Conservation (phyloP, 2,329 filamentous ascomycete species). For the Apiospora hydei region DNA sequence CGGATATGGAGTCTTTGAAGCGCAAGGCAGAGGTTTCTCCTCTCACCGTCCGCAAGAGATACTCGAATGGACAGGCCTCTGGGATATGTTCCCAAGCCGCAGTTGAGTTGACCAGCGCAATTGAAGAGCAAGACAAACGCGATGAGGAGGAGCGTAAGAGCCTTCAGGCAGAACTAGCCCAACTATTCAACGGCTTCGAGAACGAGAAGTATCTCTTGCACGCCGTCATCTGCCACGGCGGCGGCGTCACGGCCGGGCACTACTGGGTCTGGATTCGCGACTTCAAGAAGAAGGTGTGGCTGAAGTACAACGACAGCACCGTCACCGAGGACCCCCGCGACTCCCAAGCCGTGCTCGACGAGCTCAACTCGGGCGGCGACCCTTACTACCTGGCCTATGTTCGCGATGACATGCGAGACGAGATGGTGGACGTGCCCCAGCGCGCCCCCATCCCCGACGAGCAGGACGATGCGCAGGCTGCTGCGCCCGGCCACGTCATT, state of each 20-base stretch:
- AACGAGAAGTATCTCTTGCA: slow-evolving; percentile 82
- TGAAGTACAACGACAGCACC: slow-evolving; percentile 89
- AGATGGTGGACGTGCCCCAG: slow-evolving; percentile 56
- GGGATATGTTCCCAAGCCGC: neutral
- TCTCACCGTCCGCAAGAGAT: neutral
- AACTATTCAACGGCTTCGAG: slow-evolving; percentile 69
- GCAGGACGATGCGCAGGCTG: neutral
- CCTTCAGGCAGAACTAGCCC: slow-evolving; percentile 47
- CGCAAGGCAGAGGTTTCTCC: slow-evolving; percentile 6
- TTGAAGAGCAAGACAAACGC: slow-evolving; percentile 49
- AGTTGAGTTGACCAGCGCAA: neutral
- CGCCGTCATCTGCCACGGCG: slow-evolving; percentile 91
- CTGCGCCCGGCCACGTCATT: slow-evolving; percentile 28
- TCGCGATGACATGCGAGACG: slow-evolving; percentile 68
- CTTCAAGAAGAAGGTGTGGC: slow-evolving; percentile 82
- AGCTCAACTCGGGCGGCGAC: slow-evolving; percentile 73
- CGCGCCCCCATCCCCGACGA: slow-evolving; percentile 35
- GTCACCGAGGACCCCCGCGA: slow-evolving; percentile 74
- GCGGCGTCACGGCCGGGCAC: slow-evolving; percentile 77
- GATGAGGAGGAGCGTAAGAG: slow-evolving; percentile 50
- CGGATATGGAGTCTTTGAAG: neutral
- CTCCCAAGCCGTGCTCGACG: slow-evolving; percentile 71
- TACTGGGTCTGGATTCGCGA: slow-evolving; percentile 98
- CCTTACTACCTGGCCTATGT: slow-evolving; percentile 88
- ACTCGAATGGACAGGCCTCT: neutral